phyloP scores from a whole-genome alignment of 768 basidiomycete genomes.

The Sporobolomyces roseus region DNA sequence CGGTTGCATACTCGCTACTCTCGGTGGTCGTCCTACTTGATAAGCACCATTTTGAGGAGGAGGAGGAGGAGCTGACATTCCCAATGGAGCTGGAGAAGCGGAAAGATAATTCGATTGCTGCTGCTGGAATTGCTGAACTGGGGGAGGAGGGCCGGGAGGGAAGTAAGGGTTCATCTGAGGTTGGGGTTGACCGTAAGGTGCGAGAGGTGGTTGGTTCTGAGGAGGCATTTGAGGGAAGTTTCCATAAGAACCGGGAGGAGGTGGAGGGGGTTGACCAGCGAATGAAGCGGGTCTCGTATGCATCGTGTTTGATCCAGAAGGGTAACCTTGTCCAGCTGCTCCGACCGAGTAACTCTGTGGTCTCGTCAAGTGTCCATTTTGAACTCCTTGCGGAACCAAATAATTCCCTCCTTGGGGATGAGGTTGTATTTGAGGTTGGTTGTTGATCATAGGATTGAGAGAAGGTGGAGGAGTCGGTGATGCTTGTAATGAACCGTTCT shows the following conservation, averaged over 20 bases:
- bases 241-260: not conserved
- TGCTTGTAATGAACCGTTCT: slow-evolving; percentile 10
- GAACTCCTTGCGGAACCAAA: no score
- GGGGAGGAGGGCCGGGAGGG: slow-evolving; percentile 8
- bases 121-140: not conserved
- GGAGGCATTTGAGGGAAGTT: slow-evolving; percentile 5
- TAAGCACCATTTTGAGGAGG: no score
- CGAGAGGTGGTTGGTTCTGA: not conserved
- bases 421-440: not conserved
- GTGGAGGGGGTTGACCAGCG: not conserved
- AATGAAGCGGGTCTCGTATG: slow-evolving; percentile 26
- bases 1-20: slow-evolving; percentile 33
- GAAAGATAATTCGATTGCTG: no score
- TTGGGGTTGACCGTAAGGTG: not conserved
- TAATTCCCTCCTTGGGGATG: not conserved
- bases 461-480: no score
- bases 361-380: not conserved
- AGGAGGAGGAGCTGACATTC: no score
- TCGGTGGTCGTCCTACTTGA: slow-evolving; percentile 11
- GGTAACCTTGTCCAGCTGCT: not conserved
- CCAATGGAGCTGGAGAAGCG: no score
- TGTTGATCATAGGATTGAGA: slow-evolving; percentile 25
- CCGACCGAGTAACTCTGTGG: slow-evolving; percentile 26
- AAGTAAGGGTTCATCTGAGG: slow-evolving; percentile 19
- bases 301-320: not conserved